These are phyloP conservation scores for Raffaelea arxii DNA, from an alignment of 2,329 filamentous ascomycete species.

Conservation along the genomic window DNA sequence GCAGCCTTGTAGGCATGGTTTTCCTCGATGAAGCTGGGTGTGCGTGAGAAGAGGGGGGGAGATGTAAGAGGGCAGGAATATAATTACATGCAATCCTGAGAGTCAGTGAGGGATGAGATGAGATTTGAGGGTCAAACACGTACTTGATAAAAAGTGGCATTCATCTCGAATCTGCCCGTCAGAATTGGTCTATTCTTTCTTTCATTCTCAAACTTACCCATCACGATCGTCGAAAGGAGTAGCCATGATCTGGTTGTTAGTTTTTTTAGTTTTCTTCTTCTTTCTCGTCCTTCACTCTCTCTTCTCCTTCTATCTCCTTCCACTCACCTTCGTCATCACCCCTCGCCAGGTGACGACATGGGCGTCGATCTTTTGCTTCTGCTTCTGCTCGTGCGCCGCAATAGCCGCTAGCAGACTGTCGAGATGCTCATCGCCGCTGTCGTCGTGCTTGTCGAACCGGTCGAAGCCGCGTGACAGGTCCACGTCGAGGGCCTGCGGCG, in stretches of 20 bases:
- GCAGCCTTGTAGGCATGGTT: slow-evolving; percentile 65
- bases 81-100: slow-evolving; percentile 13
- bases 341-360: slow-evolving; percentile 89
- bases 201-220: slow-evolving; percentile 55
- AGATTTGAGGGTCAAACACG: slow-evolving; percentile 20
- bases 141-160: slow-evolving; percentile 84
- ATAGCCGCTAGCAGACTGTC: slow-evolving; percentile 74
- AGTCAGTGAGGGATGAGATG: not conserved
- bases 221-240: slow-evolving; percentile 74
- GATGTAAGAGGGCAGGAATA: slow-evolving; percentile 9
- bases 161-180: slow-evolving; percentile 88
- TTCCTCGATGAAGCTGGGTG: slow-evolving; percentile 77
- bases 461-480: slow-evolving; percentile 77
- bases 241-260: slow-evolving; percentile 62
- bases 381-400: slow-evolving; percentile 59
- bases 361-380: slow-evolving; percentile 57
- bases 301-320: not conserved
- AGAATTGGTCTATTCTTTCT: slow-evolving; percentile 6
- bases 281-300: too few species aligned
- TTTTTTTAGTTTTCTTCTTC: too few species aligned
- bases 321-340: slow-evolving; percentile 88
- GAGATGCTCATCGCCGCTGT: slow-evolving; percentile 71
- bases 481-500: slow-evolving; percentile 52
- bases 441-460: slow-evolving; percentile 73
- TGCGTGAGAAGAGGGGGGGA: not conserved